Evolutionary conservation across 768 basidiomycete genomes (phyloP).

Genomic region (Mycena pura): DNA sequence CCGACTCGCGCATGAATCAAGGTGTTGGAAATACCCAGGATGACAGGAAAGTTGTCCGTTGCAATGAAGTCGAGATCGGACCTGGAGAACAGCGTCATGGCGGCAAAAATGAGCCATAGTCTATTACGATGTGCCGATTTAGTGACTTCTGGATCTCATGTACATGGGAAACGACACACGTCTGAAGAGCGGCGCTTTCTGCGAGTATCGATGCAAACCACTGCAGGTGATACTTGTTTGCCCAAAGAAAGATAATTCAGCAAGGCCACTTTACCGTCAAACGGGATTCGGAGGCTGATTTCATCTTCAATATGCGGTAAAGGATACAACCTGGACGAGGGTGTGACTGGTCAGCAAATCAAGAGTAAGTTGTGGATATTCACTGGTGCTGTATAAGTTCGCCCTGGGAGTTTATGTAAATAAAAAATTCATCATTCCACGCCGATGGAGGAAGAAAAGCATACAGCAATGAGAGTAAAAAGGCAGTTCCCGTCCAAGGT

Average conservation of each 20-base stretch:
- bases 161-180: too few relatives aligned
- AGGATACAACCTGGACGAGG: neutral
- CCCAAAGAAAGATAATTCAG: too few relatives aligned
- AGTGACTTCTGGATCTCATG: too few relatives aligned
- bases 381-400: conserved; percentile 7
- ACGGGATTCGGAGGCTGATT: neutral
- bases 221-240: neutral
- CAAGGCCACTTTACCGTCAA: neutral
- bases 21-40: neutral
- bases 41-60: neutral
- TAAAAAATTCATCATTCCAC: neutral
- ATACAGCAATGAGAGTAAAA: neutral
- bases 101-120: neutral
- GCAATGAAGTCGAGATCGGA: neutral
- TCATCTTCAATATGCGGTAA: neutral
- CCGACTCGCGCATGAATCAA: conserved; percentile 8
- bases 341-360: too few relatives aligned
- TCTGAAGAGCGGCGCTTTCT: conserved; percentile 11
- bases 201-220: conserved; percentile 1
- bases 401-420: too few relatives aligned
- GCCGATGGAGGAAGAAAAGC: neutral
- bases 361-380: neutral
- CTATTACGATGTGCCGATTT: too few relatives aligned
- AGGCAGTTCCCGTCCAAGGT: neutral
- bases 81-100: neutral